Evolutionary conservation across 2,329 filamentous ascomycete genomes (phyloP).

Genomic region (Fonsecaea erecta): DNA sequence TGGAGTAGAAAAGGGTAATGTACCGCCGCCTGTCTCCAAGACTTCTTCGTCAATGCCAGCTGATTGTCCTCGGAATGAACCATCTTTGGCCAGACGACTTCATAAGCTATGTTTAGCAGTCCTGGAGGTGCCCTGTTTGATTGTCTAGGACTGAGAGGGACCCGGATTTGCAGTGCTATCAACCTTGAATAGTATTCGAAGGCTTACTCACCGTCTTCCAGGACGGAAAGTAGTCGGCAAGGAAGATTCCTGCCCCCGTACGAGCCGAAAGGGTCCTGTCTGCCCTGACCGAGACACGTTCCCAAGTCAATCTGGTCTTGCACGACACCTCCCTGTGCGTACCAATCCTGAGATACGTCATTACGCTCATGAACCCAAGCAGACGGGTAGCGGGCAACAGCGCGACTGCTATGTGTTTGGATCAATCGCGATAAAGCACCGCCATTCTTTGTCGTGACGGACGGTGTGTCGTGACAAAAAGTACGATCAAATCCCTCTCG

Average conservation of each 20-base stretch:
- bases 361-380: not conserved
- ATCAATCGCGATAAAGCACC: not conserved
- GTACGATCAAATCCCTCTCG: not conserved
- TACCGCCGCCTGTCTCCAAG: not conserved
- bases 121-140: not conserved
- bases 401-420: not conserved
- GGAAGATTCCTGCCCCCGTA: conserved; percentile 1
- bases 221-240: not conserved
- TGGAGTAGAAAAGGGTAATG: conserved; percentile 3
- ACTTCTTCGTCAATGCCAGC: not conserved
- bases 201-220: conserved; percentile 1
- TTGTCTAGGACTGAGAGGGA: not conserved
- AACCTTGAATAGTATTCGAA: not conserved
- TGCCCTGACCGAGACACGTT: not conserved
- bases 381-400: not conserved
- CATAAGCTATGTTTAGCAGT: conserved; percentile 1
- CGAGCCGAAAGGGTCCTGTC: not conserved
- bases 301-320: not conserved
- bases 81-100: conserved; percentile 12
- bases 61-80: not conserved
- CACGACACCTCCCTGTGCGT: not conserved
- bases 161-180: not conserved
- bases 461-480: not conserved
- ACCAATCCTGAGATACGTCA: not conserved
- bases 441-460: not conserved